Percentiles rank a stretch among this genome's conserved stretches.
phyloP scores from a whole-genome alignment of 108 stramenopile species.

The Discostella stelligeroides region DNA sequence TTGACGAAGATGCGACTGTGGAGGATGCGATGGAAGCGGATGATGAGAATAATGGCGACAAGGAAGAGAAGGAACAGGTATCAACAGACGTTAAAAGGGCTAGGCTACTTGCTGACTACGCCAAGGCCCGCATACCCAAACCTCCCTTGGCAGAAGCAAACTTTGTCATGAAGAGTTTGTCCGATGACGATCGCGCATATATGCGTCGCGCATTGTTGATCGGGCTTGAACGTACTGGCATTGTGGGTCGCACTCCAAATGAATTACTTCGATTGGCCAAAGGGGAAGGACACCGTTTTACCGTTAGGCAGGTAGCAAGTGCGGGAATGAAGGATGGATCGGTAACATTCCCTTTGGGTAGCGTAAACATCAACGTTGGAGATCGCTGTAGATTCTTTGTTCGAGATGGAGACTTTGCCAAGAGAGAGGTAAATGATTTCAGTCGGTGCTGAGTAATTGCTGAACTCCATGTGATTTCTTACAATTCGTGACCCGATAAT shows the following conservation, averaged over 20 bases:
- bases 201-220: slow-evolving; percentile 80
- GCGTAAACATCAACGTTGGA: slow-evolving; percentile 75
- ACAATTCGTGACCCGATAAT: not conserved
- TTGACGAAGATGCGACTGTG: slow-evolving; percentile 76
- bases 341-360: slow-evolving; percentile 78
- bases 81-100: slow-evolving; percentile 37
- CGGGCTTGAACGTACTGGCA: slow-evolving; percentile 62
- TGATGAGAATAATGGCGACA: slow-evolving; percentile 47
- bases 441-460: no score
- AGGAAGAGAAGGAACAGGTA: slow-evolving; percentile 27
- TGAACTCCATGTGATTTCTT: not conserved
- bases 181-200: slow-evolving; percentile 83
- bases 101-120: slow-evolving; percentile 58
- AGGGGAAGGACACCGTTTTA: slow-evolving; percentile 77
- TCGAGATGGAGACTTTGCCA: slow-evolving; percentile 82
- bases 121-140: slow-evolving; percentile 82
- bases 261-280: slow-evolving; percentile 69
- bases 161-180: slow-evolving; percentile 76
- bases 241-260: slow-evolving; percentile 53
- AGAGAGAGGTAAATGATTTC: slow-evolving; percentile 55
- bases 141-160: slow-evolving; percentile 87
- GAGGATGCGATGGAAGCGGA: slow-evolving; percentile 46
- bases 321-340: slow-evolving; percentile 90
- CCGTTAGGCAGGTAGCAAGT: slow-evolving; percentile 77
- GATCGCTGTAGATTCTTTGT: slow-evolving; percentile 85